A percentile compares a stretch with the other conserved stretches of the same genome.
Evolutionary conservation across 495 filamentous ascomycete species (phyloP).

Genomic region (Beverwykella pulmonaria): DNA sequence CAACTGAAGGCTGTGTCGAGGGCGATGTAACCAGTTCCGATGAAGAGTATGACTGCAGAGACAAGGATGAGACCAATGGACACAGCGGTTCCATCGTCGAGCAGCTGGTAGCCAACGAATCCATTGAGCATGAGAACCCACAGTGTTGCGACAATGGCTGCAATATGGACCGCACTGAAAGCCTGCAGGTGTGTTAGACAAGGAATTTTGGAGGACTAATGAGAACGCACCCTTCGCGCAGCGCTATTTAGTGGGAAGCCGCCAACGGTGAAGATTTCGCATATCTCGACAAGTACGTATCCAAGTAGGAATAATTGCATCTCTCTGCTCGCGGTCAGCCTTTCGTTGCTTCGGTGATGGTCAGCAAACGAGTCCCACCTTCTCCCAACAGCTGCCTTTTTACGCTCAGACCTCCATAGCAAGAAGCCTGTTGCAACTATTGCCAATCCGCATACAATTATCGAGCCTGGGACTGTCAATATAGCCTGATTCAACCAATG

Average conservation of each 20-base stretch:
- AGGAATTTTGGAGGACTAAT: background rate
- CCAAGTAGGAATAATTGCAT: slow-evolving; percentile 91
- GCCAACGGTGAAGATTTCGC: slow-evolving; percentile 94
- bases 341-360: background rate
- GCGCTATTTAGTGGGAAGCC: slow-evolving; percentile 72
- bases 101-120: slow-evolving; percentile 85
- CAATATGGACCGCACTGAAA: slow-evolving; percentile 92
- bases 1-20: slow-evolving; percentile 89
- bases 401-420: slow-evolving; percentile 80
- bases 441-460: slow-evolving; percentile 76
- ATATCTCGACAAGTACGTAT: slow-evolving; percentile 87
- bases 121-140: slow-evolving; percentile 95
- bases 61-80: slow-evolving; percentile 74
- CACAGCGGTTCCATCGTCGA: slow-evolving; percentile 88
- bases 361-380: slow-evolving; percentile 59
- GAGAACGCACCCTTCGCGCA: slow-evolving; percentile 65
- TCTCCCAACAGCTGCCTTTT: slow-evolving; percentile 91
- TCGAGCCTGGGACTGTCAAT: slow-evolving; percentile 68
- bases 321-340: slow-evolving; percentile 61
- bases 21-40: slow-evolving; percentile 93
- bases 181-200: slow-evolving; percentile 57
- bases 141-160: slow-evolving; percentile 78
- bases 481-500: background rate
- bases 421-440: slow-evolving; percentile 68
- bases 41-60: slow-evolving; percentile 72